Base-by-base conservation (phyloP, 345 rosid species). In the Salix koriyanagi region DNA sequence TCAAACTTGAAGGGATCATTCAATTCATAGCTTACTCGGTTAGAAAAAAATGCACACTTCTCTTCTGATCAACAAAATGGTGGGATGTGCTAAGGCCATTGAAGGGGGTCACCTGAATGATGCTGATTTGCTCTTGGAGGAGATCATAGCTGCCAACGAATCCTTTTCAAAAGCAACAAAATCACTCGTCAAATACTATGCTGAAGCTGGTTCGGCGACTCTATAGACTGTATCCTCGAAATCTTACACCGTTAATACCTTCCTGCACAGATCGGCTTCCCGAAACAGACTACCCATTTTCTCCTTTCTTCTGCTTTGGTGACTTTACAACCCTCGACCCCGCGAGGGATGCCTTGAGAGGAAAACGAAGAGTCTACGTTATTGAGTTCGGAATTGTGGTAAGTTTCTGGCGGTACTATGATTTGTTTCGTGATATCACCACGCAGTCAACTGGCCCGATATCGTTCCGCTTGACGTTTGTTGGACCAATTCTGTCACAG, bases 1-100 rank as follows among this genome's bases (percentile, higher is more conserved):
- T 26, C 32, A 30, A 2, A 30, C 32, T 30, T 30, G 32, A 30
- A 30, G 32, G 32, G 32, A 30, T 30, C 32, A 30, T 30, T 30
- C 32, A 30, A 30, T 30, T 1, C 32, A 30, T 30, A 30, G 32
- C 32, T 30, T 30, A 2, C 32, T 2, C 4, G 4, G 4, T 0
- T 30, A 0, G 1, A 0, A 7, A 37, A 37, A 48, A 5, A 52
- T 52, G 58, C 3, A 8, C n/a, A 6, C n/a, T 52, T 7, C 23
- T 19, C n/a, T 19, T 18, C 32, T 30, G 4, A 1, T 18, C 58
- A 19, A 52, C 9, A 52, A 52, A 52, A 75, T 94, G 78, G 83
- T 92, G 85, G 89, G 91, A 42, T 94, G 97, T 73, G 97, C 97
- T 0, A 97, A 90, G 72, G 88, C 85, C 3, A 85, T 94, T 73